Evolutionary conservation across 2,329 filamentous ascomycete genomes (phyloP), one percentile per base, ranked within the genome.

Genomic region (Trichoderma breve): DNA sequence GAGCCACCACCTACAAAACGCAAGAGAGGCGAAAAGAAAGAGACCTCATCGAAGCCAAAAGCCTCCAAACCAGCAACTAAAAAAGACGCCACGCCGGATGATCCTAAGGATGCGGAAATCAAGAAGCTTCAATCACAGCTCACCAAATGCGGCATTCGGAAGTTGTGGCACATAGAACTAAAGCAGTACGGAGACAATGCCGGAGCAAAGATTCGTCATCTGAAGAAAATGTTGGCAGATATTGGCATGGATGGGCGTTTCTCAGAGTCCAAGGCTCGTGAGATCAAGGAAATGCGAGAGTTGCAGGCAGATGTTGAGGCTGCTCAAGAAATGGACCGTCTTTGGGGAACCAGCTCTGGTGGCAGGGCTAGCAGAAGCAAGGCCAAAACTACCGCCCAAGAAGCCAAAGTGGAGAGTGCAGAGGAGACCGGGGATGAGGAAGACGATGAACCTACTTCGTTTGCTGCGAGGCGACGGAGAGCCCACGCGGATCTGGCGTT

Each of bases 221-320:
- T 99, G 8, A 93, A 90, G 79, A 83, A 83, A 12, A 92, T 97
- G 91, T 86, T 99, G 30, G 86, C 86, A 39, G 94, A 97, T 34
- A 86, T 90, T 5, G 96, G 95, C 39, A 98, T 98, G 93, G 90
- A 90, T 1, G 95, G 95, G 0, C 90, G 95, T 18, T 98, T 94
- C 81, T 97, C 93, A 1, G 88, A 92, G 76, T 91, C 94, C 55
- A 95, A 92, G 77, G 95, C 95, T 1, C 89, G 87, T 28, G 90
- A 93, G 81, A 98, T 98, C 79, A 96, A 94, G 79, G 95, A 97
- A 82, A 86, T 88, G 77, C 87, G 95, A 68, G 95, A 99, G 82
- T 86, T 99, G 43, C 87, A 89, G 77, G 93, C 91, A 1, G 95
- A 99, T 77, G 84, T 97, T 7, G 93, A 96, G 78, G 91, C 90